Conservation (phyloP, 371 early-diverging fungal genomes). For the Aphelidium insulamus region DNA sequence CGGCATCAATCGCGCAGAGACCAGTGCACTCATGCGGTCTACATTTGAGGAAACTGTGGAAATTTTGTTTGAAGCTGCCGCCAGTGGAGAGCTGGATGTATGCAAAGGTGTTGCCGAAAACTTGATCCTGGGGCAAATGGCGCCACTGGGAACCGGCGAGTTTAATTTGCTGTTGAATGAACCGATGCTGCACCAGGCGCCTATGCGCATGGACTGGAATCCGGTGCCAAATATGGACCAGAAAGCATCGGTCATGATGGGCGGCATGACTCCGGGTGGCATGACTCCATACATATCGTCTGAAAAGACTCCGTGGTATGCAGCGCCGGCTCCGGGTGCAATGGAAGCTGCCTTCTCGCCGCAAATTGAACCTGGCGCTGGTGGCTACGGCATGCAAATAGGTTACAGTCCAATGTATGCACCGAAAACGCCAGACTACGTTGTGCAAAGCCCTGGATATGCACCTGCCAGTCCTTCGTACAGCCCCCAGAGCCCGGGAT, state of each 20-base stretch:
- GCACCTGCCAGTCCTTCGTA: slow-evolving; percentile 38
- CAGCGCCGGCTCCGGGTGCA: background rate
- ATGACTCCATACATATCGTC: background rate
- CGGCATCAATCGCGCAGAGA: slow-evolving; percentile 94
- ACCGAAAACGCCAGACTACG: no score
- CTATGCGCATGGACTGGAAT: slow-evolving; percentile 4
- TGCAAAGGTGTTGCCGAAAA: slow-evolving; percentile 95
- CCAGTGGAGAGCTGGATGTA: slow-evolving; percentile 76
- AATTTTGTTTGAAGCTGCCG: slow-evolving; percentile 94
- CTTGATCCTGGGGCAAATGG: slow-evolving; percentile 96
- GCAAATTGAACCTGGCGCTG: no score
- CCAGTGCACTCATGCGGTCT: slow-evolving; percentile 90
- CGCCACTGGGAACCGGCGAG: slow-evolving; percentile 94
- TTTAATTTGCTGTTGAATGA: slow-evolving; percentile 83
- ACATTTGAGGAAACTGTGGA: slow-evolving; percentile 99
- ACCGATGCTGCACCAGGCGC: slow-evolving; percentile 52
- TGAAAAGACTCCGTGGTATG: background rate
- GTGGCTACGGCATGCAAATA: no score
- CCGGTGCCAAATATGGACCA: no score
- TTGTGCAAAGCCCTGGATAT: slow-evolving; percentile 29
- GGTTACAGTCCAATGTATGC: no score
- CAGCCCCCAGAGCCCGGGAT: slow-evolving; percentile 34
- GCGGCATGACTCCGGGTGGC: slow-evolving; percentile 2
- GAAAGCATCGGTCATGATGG: slow-evolving; percentile 1
- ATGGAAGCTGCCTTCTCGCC: background rate